phyloP scores from a whole-genome alignment of 179 eudicot species.

The Amaranthus tricolor region DNA sequence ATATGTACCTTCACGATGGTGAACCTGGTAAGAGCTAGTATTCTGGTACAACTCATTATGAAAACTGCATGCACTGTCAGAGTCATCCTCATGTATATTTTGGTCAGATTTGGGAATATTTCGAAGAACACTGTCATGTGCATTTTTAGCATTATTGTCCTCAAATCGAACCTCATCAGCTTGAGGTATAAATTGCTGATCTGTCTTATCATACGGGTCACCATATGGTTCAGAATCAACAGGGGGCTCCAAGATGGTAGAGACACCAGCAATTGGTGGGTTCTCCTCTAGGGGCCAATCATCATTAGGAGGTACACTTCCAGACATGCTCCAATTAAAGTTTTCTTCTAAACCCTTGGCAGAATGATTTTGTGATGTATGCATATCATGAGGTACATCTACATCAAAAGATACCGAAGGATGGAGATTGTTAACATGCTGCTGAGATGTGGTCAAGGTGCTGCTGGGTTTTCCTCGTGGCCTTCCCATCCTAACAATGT shows the following conservation, averaged over 20 bases:
- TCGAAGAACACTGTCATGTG: constrained; percentile 30
- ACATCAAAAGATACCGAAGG: constrained; percentile 36
- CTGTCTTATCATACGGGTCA: constrained; percentile 37
- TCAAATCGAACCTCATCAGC: constrained; percentile 38
- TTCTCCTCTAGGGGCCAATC: constrained; percentile 79
- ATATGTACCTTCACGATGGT: constrained; percentile 54
- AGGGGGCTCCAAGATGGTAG: constrained; percentile 43
- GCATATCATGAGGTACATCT: constrained; percentile 34
- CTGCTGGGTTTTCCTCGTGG: constrained; percentile 55
- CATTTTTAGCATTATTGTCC: constrained; percentile 33
- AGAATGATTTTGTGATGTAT: constrained; percentile 42
- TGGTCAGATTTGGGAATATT: constrained; percentile 41
- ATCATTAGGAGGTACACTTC: constrained; percentile 46
- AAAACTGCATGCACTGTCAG: constrained; percentile 47
- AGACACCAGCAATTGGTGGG: constrained; percentile 39
- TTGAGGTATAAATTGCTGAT: constrained; percentile 34
- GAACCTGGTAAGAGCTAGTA: constrained; percentile 48
- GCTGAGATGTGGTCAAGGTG: constrained; percentile 38
- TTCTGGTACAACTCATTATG: constrained; percentile 48
- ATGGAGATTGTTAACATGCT: constrained; percentile 31
- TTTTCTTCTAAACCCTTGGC: constrained; percentile 41
- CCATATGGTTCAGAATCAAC: constrained; percentile 43
- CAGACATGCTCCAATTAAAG: constrained; percentile 27
- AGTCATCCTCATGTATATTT: constrained; percentile 45
- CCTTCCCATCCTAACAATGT: constrained; percentile 95